Evolutionary conservation across 805 yeast species (phyloP), one percentile per base, ranked within the genome.

Genomic region (Saccharomycopsis sp.): DNA sequence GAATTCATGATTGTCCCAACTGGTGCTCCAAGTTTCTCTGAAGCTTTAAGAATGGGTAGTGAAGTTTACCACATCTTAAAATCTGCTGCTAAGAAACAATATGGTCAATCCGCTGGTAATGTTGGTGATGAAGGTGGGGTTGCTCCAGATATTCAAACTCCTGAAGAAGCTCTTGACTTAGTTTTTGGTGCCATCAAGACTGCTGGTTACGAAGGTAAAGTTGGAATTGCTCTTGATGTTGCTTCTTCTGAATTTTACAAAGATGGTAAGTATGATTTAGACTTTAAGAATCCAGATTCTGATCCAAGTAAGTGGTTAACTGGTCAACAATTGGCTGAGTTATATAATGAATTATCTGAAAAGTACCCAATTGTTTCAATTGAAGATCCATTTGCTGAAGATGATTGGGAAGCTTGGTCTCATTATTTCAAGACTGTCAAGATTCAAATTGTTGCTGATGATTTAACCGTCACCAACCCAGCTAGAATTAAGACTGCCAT

Each of bases 41-140:
- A 89, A 72, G 97, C 95, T 57, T 69, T 92, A 67, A 85, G 96
- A 76, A 83, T 85, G 53, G 97, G 97, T 66, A 66, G 95, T 49
- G 98, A 89, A 76, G 96, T 88, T 56, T 89, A 89, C 92, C 97
- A 89, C 79, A 73, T 75, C 71, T 79, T 89, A 68, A 92, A 92
- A 76, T 68, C 88, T 52, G 71, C 83, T 59, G 81, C 97, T 67
- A 84, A 85, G 79, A 80, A 85, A 79, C 74, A 71, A 66, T 92
- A 89, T 81, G 98, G 98, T 64, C 81, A 85, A 62, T 80, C 94
- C 50, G 98, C 98, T 60, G 97, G 96, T 72, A 89, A 89, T 74
- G 98, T 89, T 64, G 98, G 98, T 79, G 98, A 89, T 70, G 98
- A 89, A 77, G 98, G 98, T 82, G 98, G 98, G 79, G 96, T 89